Evolutionary conservation across 2,329 filamentous ascomycete species (phyloP), one percentile per base, ranked within the genome.

Genomic region (Trichothecium roseum): DNA sequence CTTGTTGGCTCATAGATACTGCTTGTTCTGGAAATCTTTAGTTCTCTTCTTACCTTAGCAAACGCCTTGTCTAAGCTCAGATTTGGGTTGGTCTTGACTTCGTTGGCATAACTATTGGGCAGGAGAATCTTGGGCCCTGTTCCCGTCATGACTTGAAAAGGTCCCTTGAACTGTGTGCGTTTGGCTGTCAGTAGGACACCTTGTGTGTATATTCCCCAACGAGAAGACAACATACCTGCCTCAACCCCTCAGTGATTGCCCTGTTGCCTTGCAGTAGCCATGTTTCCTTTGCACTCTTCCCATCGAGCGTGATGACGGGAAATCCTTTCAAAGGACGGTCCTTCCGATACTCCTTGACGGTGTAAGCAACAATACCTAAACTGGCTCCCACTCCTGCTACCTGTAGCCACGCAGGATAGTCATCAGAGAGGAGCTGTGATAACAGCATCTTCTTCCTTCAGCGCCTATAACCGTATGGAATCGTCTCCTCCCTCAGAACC

Each of bases 261-360:
- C 18, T 32, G n/a, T 32, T 32, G 14, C 30, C 30, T 18, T 32
- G 30, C n/a, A 32, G 17, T 8, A 32, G 8, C 30, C 30, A 32
- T 17, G 30, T 32, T 7, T 32, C 17, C 18, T 32, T 16, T n/a
- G 30, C 30, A n/a, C 17, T 20, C 14, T 6, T 5, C n/a, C 30
- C 30, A 32, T 32, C 30, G 30, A 32, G 30, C 30, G 14, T 32
- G 30, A 32, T 32, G n/a, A 32, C 30, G 5, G 30, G 30, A n/a
- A 32, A 32, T 8, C 30, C 30, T 8, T n/a, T n/a, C 6, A 32
- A 6, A 8, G 30, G 30, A 13, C 30, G 30, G 17, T 32, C 17
- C 13, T 32, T 20, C 5, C 13, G 30, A n/a, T 9, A 32, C 8
- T 13, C 12, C n/a, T 32, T 32, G 15, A 32, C 30, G 17, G 30